phyloP scores from a whole-genome alignment of 352 stramenopile species.

The Pythium inflatum region DNA sequence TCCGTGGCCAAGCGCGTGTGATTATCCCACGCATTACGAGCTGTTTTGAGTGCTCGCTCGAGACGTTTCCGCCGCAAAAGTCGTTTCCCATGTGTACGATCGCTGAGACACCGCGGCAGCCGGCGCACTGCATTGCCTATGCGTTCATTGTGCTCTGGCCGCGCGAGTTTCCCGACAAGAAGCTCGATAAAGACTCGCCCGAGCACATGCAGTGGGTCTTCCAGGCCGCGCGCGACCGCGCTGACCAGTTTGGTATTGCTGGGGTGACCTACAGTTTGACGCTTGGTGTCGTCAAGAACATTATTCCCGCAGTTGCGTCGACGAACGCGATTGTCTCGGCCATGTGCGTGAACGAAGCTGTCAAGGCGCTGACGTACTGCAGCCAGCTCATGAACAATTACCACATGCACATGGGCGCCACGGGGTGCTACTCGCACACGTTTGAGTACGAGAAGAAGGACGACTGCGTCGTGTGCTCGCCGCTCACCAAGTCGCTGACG shows the following conservation, averaged over 20 bases:
- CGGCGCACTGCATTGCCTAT: conserved; percentile 98
- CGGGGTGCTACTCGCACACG: conserved; percentile 95
- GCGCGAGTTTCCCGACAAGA: conserved; percentile 93
- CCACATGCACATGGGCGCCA: conserved; percentile 98
- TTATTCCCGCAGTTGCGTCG: conserved; percentile 96
- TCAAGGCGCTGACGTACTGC: conserved; percentile 97
- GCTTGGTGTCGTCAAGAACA: conserved; percentile 98
- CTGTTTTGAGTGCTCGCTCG: conserved; percentile 99
- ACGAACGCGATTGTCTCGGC: conserved; percentile 97
- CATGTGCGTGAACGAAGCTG: conserved; percentile 96
- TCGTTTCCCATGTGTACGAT: conserved; percentile 99
- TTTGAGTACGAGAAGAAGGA: conserved; percentile 96
- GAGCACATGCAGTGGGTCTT: conserved; percentile 98
- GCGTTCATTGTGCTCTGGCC: conserved; percentile 96
- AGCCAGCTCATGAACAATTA: conserved; percentile 98
- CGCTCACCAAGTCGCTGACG: conserved; percentile 61
- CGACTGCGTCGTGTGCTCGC: conserved; percentile 88
- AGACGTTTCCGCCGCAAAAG: conserved; percentile 96
- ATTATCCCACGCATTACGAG: conserved; percentile 97
- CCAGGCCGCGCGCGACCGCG: conserved; percentile 88
- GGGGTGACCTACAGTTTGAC: conserved; percentile 98
- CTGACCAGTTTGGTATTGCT: conserved; percentile 93
- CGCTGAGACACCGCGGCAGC: conserved; percentile 95
- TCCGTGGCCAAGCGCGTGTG: conserved; percentile 97
- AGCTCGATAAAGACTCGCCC: conserved; percentile 96